Base-by-base conservation (phyloP, 352 stramenopile genomes). In the Phytophthora pinifolia region DNA sequence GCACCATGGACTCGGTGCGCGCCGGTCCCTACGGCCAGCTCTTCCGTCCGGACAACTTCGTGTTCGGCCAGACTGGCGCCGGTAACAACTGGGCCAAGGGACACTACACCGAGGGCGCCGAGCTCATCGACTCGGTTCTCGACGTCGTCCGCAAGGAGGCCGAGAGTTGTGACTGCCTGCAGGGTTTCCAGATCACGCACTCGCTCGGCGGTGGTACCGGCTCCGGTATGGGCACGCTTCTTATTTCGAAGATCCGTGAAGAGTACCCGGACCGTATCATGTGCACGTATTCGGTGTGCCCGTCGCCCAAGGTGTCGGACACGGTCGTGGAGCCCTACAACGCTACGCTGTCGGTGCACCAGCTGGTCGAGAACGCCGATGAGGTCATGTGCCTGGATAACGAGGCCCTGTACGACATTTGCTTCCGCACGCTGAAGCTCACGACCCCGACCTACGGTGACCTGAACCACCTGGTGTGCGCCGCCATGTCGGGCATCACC, bases 281-380 rank as follows among this genome's bases (percentile, higher is more conserved):
- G 93, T 98, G 96, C 66, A 99, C 97, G 29, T 99, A 99, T 94
- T 98, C 94, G 62, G 96, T 99, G 29, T 97, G 98, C 69, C 97
- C 97, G 22, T 99, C 97, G 42, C 96, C 96, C 2, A 96, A 97
- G 79, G 91, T 99, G 49, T 99, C 97, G 36, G 96, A 99, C 64
- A 99, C 97, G 27, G 96, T 99, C 53, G 96, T 99, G 34, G 96
- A 99, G 79, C 97, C 97, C n/a, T 99, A 99, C 89, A 99, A 99
- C 75, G 96, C 97, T 38, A 99, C 96, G 35, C 89, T 99, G 22
- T 99, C 97, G 10, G 90, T 99, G 46, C 97, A 99, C 75, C 96
- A 99, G 87, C 89, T 99, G 39, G 96, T 99, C 29, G 97, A 99
- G 79, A 99, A 99, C 81, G 96, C 97, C 50, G 98, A 99, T 83